phyloP scores from a whole-genome alignment of 768 basidiomycete species.

The Gloeophyllum trabeum region DNA sequence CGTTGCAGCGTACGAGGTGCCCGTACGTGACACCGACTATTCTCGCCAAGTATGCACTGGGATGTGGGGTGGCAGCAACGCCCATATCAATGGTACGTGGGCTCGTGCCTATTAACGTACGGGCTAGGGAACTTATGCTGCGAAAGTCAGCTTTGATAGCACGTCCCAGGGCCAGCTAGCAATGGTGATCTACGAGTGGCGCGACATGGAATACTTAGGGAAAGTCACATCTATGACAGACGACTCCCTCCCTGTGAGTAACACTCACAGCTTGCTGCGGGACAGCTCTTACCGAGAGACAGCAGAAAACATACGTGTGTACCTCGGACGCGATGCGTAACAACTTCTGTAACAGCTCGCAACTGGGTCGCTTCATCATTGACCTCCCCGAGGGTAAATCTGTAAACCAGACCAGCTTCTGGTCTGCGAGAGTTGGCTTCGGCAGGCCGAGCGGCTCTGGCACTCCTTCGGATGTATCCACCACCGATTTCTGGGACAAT shows the following conservation, averaged over 20 bases:
- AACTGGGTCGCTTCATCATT: slow-evolving; percentile 89
- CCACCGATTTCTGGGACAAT: slow-evolving; percentile 41
- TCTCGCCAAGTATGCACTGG: slow-evolving; percentile 89
- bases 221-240: slow-evolving; percentile 43
- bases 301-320: slow-evolving; percentile 91
- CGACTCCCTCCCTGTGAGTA: slow-evolving; percentile 55
- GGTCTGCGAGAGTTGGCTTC: slow-evolving; percentile 72
- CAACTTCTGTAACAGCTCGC: slow-evolving; percentile 53
- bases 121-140: slow-evolving; percentile 10
- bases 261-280: background rate
- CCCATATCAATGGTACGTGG: slow-evolving; percentile 72
- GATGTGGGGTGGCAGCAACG: slow-evolving; percentile 76
- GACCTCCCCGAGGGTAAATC: slow-evolving; percentile 51
- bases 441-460: slow-evolving; percentile 20
- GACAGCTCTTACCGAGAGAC: slow-evolving; percentile 9
- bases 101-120: slow-evolving; percentile 4
- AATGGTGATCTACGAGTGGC: slow-evolving; percentile 95
- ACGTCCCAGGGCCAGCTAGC: slow-evolving; percentile 80
- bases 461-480: slow-evolving; percentile 13
- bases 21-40: slow-evolving; percentile 68
- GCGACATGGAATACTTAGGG: slow-evolving; percentile 77
- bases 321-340: slow-evolving; percentile 68
- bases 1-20: slow-evolving; percentile 44
- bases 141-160: slow-evolving; percentile 68
- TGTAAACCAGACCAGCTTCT: slow-evolving; percentile 72